These are phyloP conservation scores for Pestalotiopsis sp. DNA, from an alignment of 2,329 filamentous ascomycete species.

Conservation along the genomic window DNA sequence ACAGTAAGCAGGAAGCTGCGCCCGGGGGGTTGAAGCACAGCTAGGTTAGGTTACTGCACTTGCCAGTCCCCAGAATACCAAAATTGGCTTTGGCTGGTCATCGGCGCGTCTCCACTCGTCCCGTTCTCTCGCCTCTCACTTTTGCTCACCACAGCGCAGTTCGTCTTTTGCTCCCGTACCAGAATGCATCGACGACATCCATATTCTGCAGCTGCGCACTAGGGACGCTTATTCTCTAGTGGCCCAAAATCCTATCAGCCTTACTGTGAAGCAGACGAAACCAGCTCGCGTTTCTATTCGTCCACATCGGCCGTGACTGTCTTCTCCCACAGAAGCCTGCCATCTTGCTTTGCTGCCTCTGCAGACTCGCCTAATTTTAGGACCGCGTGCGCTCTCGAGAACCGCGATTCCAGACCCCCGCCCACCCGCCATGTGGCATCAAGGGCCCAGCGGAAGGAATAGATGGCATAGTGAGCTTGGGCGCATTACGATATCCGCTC, in stretches of 20 bases:
- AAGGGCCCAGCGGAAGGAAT: neutral
- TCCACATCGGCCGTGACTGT: neutral
- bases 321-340: neutral
- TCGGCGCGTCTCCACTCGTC: neutral
- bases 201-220: neutral
- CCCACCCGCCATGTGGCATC: neutral
- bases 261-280: neutral
- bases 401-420: neutral
- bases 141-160: neutral
- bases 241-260: neutral
- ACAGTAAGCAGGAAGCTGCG: neutral
- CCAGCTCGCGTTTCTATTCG: neutral
- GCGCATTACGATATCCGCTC: neutral
- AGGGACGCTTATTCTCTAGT: neutral
- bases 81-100: neutral
- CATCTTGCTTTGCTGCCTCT: neutral
- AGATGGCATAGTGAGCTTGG: constrained; percentile 4
- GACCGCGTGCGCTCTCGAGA: neutral
- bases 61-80: neutral
- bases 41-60: neutral
- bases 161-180: neutral
- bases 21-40: neutral
- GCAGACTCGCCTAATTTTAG: constrained; percentile 1
- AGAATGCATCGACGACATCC: neutral
- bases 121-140: neutral